A percentile compares a stretch with the other conserved stretches of the same genome.
phyloP scores from a whole-genome alignment of 2,329 filamentous ascomycete genomes.

The Fonsecaea pugnacius region DNA sequence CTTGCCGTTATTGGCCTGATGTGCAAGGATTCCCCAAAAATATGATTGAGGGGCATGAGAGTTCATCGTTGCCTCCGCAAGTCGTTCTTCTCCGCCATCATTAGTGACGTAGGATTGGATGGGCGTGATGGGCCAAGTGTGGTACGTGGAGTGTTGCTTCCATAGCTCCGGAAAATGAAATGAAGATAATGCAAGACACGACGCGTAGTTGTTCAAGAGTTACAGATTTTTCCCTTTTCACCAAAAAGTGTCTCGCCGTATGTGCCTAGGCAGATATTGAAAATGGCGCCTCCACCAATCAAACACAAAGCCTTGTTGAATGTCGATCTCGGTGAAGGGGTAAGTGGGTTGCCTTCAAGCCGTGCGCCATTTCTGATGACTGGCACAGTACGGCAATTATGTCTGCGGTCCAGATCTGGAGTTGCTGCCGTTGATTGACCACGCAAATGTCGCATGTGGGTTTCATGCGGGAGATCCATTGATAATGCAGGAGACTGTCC shows the following conservation, averaged over 20 bases:
- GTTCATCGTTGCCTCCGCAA: conserved; percentile 7
- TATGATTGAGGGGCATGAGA: conserved; percentile 14
- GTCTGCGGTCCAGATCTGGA: conserved; percentile 62
- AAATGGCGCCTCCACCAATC: conserved; percentile 46
- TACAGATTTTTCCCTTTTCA: neutral
- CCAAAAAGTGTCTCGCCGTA: neutral
- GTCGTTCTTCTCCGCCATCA: conserved; percentile 28
- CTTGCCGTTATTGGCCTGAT: conserved; percentile 19
- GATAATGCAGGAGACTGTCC: conserved; percentile 67
- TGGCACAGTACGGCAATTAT: conserved; percentile 50
- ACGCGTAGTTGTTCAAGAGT: neutral
- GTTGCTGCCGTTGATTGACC: conserved; percentile 64
- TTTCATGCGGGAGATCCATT: conserved; percentile 65
- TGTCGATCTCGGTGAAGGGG: conserved; percentile 53
- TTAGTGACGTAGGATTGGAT: conserved; percentile 24
- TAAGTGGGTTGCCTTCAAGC: conserved; percentile 28
- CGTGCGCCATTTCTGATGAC: conserved; percentile 14
- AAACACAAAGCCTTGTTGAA: conserved; percentile 58
- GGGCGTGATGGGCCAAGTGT: neutral
- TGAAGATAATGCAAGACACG: neutral
- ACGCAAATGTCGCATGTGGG: conserved; percentile 66
- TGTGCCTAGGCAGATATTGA: neutral
- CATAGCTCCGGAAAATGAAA: neutral
- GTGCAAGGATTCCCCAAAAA: conserved; percentile 15
- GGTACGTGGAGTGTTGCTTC: neutral